A percentile compares a stretch with the other conserved stretches of the same genome.
These are phyloP conservation scores for Talaromyces albobiverticillius DNA, from an alignment of 2,329 filamentous ascomycete genomes.

Conservation along the genomic window DNA sequence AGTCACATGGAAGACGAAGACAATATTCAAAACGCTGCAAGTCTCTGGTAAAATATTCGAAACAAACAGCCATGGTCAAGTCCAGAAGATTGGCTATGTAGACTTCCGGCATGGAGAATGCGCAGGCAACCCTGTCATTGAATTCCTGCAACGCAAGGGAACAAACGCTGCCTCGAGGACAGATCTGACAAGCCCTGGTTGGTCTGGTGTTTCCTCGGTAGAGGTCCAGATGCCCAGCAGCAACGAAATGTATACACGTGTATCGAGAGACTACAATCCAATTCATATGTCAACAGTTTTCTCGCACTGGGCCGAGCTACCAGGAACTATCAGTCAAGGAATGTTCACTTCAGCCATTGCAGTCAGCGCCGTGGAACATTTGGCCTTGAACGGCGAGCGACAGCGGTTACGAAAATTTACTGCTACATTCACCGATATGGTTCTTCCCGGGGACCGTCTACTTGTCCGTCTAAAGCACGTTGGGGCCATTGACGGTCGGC, in stretches of 20 bases:
- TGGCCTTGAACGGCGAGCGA: conserved; percentile 97
- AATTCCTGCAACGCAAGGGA: background rate
- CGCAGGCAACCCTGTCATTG: background rate
- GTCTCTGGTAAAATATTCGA: background rate
- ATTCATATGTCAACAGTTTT: conserved; percentile 98
- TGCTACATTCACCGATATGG: conserved; percentile 93
- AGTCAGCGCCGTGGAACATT: conserved; percentile 82
- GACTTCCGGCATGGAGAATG: background rate
- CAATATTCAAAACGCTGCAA: background rate
- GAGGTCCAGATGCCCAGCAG: conserved; percentile 31
- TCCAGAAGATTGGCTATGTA: background rate
- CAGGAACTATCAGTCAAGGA: conserved; percentile 95
- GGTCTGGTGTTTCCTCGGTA: background rate
- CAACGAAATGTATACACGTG: conserved; percentile 95
- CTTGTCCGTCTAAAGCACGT: conserved; percentile 93
- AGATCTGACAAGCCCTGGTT: background rate
- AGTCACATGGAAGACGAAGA: background rate
- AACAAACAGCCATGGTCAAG: background rate
- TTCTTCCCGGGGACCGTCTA: conserved; percentile 91
- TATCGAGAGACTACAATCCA: conserved; percentile 97
- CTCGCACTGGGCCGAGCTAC: conserved; percentile 92
- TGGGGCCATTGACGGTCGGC: conserved; percentile 95
- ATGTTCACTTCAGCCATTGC: conserved; percentile 99
- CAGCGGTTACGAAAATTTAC: conserved; percentile 97
- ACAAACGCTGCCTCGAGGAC: background rate